A percentile compares a stretch with the other conserved stretches of the same genome.
Evolutionary conservation across 345 rosid genomes (phyloP).

Genomic region (Corchorus capsularis): DNA sequence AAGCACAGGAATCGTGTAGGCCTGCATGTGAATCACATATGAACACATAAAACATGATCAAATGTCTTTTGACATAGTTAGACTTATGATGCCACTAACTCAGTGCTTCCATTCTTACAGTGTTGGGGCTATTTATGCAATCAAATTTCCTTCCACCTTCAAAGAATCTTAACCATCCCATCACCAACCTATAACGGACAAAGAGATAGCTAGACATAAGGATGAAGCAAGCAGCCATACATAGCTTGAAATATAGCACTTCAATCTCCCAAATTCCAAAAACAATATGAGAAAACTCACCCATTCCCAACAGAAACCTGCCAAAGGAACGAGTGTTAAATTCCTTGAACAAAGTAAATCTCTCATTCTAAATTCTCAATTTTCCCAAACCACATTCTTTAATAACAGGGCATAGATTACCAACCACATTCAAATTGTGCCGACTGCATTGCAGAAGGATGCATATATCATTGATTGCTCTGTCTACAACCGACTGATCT

Average conservation of each 20-base stretch:
- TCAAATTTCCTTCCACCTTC: slow-evolving; percentile 76
- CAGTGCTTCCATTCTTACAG: slow-evolving; percentile 49
- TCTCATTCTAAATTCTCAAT: not conserved
- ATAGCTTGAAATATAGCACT: too few relatives aligned
- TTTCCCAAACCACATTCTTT: not conserved
- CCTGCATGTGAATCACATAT: slow-evolving; percentile 49
- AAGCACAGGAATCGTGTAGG: slow-evolving; percentile 67
- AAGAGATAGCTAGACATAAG: slow-evolving; percentile 6
- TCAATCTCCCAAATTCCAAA: slow-evolving; percentile 12
- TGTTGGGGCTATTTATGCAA: slow-evolving; percentile 64
- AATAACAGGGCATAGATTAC: slow-evolving; percentile 20
- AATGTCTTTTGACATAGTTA: not conserved
- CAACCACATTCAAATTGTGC: slow-evolving; percentile 89
- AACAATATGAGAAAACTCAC: slow-evolving; percentile 42
- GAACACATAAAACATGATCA: not conserved
- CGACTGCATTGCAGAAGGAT: slow-evolving; percentile 89
- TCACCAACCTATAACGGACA: slow-evolving; percentile 67
- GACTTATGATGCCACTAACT: slow-evolving; percentile 4
- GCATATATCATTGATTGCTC: slow-evolving; percentile 85
- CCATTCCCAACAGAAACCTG: slow-evolving; percentile 95
- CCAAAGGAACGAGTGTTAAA: slow-evolving; percentile 18
- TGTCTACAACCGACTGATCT: slow-evolving; percentile 87
- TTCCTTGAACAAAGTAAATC: not conserved
- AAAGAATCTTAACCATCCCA: slow-evolving; percentile 85
- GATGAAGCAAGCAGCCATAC: not conserved